Evolutionary conservation across 371 early-diverging fungal genomes (phyloP), one percentile per base, ranked within the genome.

Genomic region (Nematocida minor): DNA sequence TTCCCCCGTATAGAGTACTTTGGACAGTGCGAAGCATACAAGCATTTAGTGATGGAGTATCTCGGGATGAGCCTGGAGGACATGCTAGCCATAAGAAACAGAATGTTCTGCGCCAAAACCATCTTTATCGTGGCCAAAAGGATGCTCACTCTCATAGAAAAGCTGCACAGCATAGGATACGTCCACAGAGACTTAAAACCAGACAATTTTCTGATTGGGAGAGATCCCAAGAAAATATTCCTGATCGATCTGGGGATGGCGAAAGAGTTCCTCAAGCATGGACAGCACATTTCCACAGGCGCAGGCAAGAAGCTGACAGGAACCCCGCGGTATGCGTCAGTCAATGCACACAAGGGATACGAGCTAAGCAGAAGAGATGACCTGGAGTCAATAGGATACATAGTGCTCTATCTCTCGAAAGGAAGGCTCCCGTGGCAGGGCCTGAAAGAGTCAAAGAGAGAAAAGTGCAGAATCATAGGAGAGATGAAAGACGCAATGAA

Each of bases 341-440:
- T 97, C 82, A 95, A 96, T 85, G 95, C 97, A 34, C 99, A 99
- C 84, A 84, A 93, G 80, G 99, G 99, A 53, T 89, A 91, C 40
- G 96, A 97, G 81, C 97, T 96, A 90, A 92, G 94, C 47, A 90
- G 98, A 82, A 91, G 98, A 80, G 99, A 99, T 86, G 99, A 99
- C 86, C 85, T 99, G 55, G 99, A 98, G 84, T 93, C 94, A 48
- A 86, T 98, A 44, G 95, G 95, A 3, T 97, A 97, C 84, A 96
- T 96, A 16, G 88, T 99, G 60, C 92, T 99, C 91, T 99, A 98
- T 88, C 96, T 99, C 80, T 90, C 91, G 70, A 91, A 97, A 68
- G 98, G 98, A 7, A 90, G 90, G 34, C 87, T 99, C 55, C 99
- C 99, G 60, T 99, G 99, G 99, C 97, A 97, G 85, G 98, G 98